Conservation (phyloP, 2,329 filamentous ascomycete species). For the Lachnellula arida region DNA sequence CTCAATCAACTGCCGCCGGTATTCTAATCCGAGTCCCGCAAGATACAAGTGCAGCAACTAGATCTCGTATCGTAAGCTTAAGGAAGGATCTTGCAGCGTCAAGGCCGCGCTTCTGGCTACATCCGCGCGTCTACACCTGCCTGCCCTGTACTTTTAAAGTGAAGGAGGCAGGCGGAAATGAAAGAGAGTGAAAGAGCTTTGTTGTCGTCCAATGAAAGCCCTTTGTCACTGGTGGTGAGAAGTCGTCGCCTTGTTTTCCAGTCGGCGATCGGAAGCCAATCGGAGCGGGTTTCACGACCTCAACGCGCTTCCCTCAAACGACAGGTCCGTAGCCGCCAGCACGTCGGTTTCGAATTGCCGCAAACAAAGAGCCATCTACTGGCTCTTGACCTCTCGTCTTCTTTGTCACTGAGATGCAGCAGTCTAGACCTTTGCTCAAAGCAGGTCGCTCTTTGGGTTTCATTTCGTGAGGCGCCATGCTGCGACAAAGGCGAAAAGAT, state of each 20-base stretch:
- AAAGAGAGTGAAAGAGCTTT: no score
- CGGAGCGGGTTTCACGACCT: constrained; percentile 5
- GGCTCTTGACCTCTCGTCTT: constrained; percentile 4
- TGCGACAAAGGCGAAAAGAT: not conserved
- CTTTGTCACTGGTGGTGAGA: not conserved
- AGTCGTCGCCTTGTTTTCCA: not conserved
- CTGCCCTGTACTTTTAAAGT: not conserved
- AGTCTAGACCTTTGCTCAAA: not conserved
- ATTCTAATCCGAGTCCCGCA: not conserved
- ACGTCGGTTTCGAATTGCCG: constrained; percentile 14
- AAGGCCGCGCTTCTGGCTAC: constrained; percentile 5
- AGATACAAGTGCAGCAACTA: not conserved
- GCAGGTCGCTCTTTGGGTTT: constrained; percentile 12
- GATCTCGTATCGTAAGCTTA: no score
- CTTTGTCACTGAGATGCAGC: not conserved
- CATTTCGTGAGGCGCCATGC: constrained; percentile 22
- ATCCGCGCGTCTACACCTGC: constrained; percentile 3
- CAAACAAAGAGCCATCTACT: constrained; percentile 10
- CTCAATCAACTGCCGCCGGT: not conserved
- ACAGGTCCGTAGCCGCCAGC: constrained; percentile 4
- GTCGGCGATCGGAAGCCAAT: constrained; percentile 14
- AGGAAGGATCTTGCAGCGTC: no score
- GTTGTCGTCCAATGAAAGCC: not conserved
- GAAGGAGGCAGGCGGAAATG: not conserved
- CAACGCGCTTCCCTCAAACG: constrained; percentile 16